These are phyloP conservation scores for Ustilago xerochloae DNA, from an alignment of 1,284 basidiomycete species.

Conservation along the genomic window DNA sequence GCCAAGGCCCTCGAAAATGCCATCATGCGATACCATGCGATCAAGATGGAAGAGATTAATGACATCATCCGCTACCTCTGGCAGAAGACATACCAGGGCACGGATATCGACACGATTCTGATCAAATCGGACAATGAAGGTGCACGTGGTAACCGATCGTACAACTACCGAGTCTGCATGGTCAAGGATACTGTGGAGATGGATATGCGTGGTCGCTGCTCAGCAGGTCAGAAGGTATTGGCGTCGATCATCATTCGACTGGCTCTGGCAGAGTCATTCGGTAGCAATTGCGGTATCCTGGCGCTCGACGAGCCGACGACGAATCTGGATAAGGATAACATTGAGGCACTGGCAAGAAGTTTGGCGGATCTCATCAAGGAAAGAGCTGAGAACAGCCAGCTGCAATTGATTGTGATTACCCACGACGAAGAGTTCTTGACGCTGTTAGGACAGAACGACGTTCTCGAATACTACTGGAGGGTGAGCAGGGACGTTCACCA, in stretches of 20 bases:
- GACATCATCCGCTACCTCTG: conserved; percentile 80
- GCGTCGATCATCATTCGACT: conserved; percentile 99
- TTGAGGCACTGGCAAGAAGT: conserved; percentile 89
- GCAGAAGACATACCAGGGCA: conserved; percentile 99
- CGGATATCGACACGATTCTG: conserved; percentile 97
- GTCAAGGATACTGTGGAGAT: conserved; percentile 98
- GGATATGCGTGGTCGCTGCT: conserved; percentile 99
- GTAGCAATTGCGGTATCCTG: conserved; percentile 95
- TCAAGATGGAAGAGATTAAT: conserved; percentile 99
- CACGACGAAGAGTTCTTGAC: conserved; percentile 66
- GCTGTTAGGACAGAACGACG: conserved; percentile 57
- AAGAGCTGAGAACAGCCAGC: conserved; percentile 78
- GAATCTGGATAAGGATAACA: conserved; percentile 94
- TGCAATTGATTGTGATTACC: conserved; percentile 93
- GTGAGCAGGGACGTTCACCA: conserved; percentile 58
- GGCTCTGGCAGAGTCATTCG: conserved; percentile 97
- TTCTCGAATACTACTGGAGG: conserved; percentile 65
- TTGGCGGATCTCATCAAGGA: conserved; percentile 76
- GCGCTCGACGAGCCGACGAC: conserved; percentile 99
- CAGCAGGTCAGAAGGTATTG: conserved; percentile 97
- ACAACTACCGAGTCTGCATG: conserved; percentile 98
- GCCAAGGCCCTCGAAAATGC: conserved; percentile 92
- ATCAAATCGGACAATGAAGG: conserved; percentile 93
- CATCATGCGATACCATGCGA: conserved; percentile 97
- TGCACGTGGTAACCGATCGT: conserved; percentile 74